Evolutionary conservation across 805 yeast genomes (phyloP).

Genomic region (Wickerhamomyces tratensis): DNA sequence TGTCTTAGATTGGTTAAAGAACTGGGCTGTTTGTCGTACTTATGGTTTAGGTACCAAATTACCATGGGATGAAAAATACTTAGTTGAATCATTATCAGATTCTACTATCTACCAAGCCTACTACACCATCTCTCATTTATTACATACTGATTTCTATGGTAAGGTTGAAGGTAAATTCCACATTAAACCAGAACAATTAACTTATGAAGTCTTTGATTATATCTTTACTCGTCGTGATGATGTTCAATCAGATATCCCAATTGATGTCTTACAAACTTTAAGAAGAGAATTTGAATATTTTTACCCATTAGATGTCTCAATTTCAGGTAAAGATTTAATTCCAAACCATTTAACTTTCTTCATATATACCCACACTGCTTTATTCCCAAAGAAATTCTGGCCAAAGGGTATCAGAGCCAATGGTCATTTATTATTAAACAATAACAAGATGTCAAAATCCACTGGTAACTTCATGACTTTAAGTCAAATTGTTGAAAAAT

Average conservation of each 20-base stretch:
- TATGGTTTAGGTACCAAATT: slow-evolving; percentile 91
- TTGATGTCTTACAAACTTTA: slow-evolving; percentile 55
- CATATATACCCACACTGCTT: slow-evolving; percentile 85
- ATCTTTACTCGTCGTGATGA: slow-evolving; percentile 67
- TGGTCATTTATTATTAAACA: slow-evolving; percentile 91
- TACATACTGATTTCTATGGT: slow-evolving; percentile 86
- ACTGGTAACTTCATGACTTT: slow-evolving; percentile 96
- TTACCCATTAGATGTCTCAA: slow-evolving; percentile 86
- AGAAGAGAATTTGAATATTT: slow-evolving; percentile 95
- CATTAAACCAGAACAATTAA: slow-evolving; percentile 75
- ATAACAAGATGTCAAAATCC: slow-evolving; percentile 96
- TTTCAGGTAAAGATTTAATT: slow-evolving; percentile 94
- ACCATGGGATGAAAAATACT: slow-evolving; percentile 94
- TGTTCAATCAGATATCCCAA: slow-evolving; percentile 48
- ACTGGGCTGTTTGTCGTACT: slow-evolving; percentile 97
- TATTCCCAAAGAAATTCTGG: slow-evolving; percentile 89
- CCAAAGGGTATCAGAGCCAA: slow-evolving; percentile 90
- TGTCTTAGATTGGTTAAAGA: slow-evolving; percentile 90
- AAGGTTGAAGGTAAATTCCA: slow-evolving; percentile 59
- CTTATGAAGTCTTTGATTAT: slow-evolving; percentile 89
- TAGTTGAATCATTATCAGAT: slow-evolving; percentile 92
- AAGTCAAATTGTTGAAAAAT: slow-evolving; percentile 74
- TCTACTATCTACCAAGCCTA: slow-evolving; percentile 94
- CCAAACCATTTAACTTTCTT: slow-evolving; percentile 96
- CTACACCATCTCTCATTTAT: slow-evolving; percentile 80